Base-by-base conservation (phyloP, 805 yeast species). In the Wickerhamiella slavikovae region DNA sequence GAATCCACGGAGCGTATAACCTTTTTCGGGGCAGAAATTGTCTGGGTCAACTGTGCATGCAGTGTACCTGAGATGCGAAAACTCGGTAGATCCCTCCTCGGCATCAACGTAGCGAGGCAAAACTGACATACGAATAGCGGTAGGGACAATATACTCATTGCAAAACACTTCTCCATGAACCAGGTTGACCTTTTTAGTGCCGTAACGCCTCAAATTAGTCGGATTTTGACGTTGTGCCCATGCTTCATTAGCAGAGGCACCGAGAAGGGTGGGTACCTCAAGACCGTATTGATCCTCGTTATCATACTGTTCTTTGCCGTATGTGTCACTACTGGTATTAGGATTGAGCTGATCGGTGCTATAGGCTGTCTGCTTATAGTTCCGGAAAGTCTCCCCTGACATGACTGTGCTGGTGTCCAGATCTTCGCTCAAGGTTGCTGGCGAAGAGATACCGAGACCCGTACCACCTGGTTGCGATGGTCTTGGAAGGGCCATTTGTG, bases 1-100 rank as follows among this genome's bases (percentile, higher is more conserved):
- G 13, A 58, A 55, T 3, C 67, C 68, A 25, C 77, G 57, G 34
- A 70, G 55, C 25, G 60, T 60, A 48, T 66, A 70, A 5, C 72
- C 72, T 12, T 47, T 45, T 35, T 60, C 60, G 25, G 58, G 50
- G 35, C 57, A 56, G 47, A 70, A 70, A 34, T 70, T 69, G 26
- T 69, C 69, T 4, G 77, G 77, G n/a, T 72, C 75, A 43, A 70
- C 64, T 1, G 75, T 69, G 5, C 71, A 77, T 3, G 77, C 77
- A 2, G 64, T 59, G 45, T 68, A 68, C 38, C 73, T 49, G 68
- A 68, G 57, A 40, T 65, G 70, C 11, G 68, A 57, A 46, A 68
- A 68, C 45, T 68, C 75, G 8, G 51, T 50, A 17, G 49, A 34
- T 4, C 57, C 48, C 49, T 50, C 4, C 56, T 68, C 44, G 44